These are phyloP conservation scores for Cystobasidium ongulense DNA, from an alignment of 768 basidiomycete species.

Conservation along the genomic window DNA sequence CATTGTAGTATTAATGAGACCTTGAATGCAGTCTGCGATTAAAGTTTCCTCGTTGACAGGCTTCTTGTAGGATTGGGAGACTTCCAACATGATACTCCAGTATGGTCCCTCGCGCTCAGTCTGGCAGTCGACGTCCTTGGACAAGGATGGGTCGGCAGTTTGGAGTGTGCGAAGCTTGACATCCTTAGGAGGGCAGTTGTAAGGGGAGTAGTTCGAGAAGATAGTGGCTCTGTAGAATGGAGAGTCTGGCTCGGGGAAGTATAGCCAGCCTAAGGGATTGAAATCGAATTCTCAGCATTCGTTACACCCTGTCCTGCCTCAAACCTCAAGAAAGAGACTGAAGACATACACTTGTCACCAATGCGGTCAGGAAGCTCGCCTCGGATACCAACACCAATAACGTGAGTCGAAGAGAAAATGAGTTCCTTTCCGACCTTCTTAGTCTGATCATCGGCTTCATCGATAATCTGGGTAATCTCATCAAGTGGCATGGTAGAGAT, in stretches of 20 bases:
- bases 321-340: neutral
- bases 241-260: slow-evolving; percentile 46
- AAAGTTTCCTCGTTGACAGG: slow-evolving; percentile 45
- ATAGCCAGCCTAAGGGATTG: slow-evolving; percentile 37
- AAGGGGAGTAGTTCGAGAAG: slow-evolving; percentile 48
- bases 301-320: neutral
- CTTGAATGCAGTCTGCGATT: slow-evolving; percentile 45
- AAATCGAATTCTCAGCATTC: neutral
- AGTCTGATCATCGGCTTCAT: slow-evolving; percentile 38
- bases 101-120: slow-evolving; percentile 43
- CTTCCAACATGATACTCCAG: slow-evolving; percentile 48
- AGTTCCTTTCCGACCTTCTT: slow-evolving; percentile 40
- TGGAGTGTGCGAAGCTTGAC: slow-evolving; percentile 44
- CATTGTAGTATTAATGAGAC: slow-evolving; percentile 44
- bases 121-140: slow-evolving; percentile 38
- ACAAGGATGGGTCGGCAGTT: slow-evolving; percentile 43
- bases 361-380: slow-evolving; percentile 45
- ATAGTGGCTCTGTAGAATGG: slow-evolving; percentile 49
- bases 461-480: slow-evolving; percentile 42
- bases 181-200: slow-evolving; percentile 43
- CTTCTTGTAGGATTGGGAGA: slow-evolving; percentile 46
- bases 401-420: slow-evolving; percentile 46
- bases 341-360: slow-evolving; percentile 45
- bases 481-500: slow-evolving; percentile 46
- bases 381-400: slow-evolving; percentile 47